A percentile compares a stretch with the other conserved stretches of the same genome.
These are phyloP conservation scores for Pythium graminicola DNA, from an alignment of 352 stramenopile genomes.

Conservation along the genomic window DNA sequence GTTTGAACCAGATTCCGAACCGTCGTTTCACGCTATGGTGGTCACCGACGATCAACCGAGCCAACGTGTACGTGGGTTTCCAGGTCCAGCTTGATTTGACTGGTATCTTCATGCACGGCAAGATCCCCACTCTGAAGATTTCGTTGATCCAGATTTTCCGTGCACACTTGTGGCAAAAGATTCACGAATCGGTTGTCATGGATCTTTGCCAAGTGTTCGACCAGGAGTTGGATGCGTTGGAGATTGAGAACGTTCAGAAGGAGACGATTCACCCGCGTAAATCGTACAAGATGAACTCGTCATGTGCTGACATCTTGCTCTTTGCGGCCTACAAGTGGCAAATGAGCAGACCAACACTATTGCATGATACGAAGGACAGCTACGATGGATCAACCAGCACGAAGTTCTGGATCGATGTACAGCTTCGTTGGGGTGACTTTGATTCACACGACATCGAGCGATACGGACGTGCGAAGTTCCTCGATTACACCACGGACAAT, in stretches of 20 bases:
- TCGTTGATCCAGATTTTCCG: constrained; percentile 96
- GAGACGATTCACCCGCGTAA: constrained; percentile 99
- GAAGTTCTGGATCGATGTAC: constrained; percentile 99
- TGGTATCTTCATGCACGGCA: constrained; percentile 99
- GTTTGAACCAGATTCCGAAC: constrained; percentile 99
- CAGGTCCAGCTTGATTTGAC: constrained; percentile 99
- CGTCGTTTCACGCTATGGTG: constrained; percentile 99
- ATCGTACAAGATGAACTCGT: constrained; percentile 99
- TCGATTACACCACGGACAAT: constrained; percentile 99
- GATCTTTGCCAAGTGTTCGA: constrained; percentile 98
- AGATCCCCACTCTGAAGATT: constrained; percentile 99
- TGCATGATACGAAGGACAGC: constrained; percentile 95
- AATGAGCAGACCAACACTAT: constrained; percentile 68
- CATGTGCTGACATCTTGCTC: constrained; percentile 97
- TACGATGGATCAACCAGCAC: constrained; percentile 93
- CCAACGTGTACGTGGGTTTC: constrained; percentile 99
- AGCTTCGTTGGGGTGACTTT: constrained; percentile 99
- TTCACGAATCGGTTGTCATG: constrained; percentile 99
- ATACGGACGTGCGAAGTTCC: constrained; percentile 98
- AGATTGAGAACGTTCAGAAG: constrained; percentile 99
- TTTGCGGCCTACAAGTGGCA: constrained; percentile 99
- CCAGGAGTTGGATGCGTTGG: constrained; percentile 97
- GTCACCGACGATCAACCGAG: constrained; percentile 99
- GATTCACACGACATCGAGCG: constrained; percentile 99
- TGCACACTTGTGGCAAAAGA: constrained; percentile 99